Evolutionary conservation across 2,329 filamentous ascomycete species (phyloP).

Genomic region (Talaromyces albobiverticillius): DNA sequence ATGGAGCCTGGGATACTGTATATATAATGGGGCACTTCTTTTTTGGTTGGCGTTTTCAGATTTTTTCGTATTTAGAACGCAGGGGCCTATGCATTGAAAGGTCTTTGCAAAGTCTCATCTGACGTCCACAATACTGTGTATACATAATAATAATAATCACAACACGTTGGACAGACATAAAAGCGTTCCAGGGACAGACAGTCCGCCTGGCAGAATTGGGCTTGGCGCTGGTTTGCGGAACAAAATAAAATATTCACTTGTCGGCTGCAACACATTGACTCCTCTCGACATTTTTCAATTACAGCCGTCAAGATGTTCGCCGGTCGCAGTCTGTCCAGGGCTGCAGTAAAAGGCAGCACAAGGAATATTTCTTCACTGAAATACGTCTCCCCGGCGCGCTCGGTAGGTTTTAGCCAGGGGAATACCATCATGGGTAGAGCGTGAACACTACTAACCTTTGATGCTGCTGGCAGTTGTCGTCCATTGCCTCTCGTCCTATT

Average conservation of each 20-base stretch:
- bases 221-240: slow-evolving; percentile 22
- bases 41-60: slow-evolving; percentile 29
- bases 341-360: slow-evolving; percentile 41
- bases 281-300: slow-evolving; percentile 2
- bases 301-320: slow-evolving; percentile 48
- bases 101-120: neutral
- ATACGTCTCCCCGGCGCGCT: slow-evolving; percentile 35
- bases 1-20: slow-evolving; percentile 23
- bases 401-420: slow-evolving; percentile 3
- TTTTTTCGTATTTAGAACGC: slow-evolving; percentile 20
- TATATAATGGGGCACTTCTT: slow-evolving; percentile 28
- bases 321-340: slow-evolving; percentile 52
- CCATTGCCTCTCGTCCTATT: slow-evolving; percentile 27
- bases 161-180: neutral
- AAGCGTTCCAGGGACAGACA: neutral
- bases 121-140: neutral
- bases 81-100: neutral
- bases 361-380: slow-evolving; percentile 25
- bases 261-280: neutral
- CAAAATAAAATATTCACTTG: slow-evolving; percentile 16
- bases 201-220: slow-evolving; percentile 37
- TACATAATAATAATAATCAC: neutral
- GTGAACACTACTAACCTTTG: slow-evolving; percentile 16
- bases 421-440: neutral
- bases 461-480: slow-evolving; percentile 31